Base-by-base conservation (phyloP, 2,329 filamentous ascomycete genomes). In the Aphanocladium album region DNA sequence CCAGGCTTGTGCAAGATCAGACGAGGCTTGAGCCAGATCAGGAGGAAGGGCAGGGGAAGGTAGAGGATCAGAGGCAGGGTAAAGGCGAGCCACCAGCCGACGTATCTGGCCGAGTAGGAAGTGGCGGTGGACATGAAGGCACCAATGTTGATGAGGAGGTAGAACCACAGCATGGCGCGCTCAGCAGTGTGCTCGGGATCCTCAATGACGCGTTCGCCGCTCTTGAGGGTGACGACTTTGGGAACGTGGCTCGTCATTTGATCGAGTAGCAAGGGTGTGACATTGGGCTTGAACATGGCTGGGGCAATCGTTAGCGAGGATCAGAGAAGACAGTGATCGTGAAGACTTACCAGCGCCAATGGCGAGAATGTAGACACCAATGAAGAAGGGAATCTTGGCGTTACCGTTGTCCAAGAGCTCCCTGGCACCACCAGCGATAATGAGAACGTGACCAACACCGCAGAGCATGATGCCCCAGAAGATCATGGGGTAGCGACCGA, bases 401-500 rank as follows among this genome's bases (percentile, higher is more conserved):
- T 75, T 73, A 43, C 77, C 79, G 41, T 73, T 74, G 21, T 72
- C 74, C 23, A 82, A 71, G 2, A 82, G 74, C 9, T 69, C 63
- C 62, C 75, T 77, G 25, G 78, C 71, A 41, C 79, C 86, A 1
- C 87, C 86, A 21, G 82, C 77, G 62, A 90, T 81, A 61, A 92
- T 79, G 57, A 92, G 82, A n/a, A 85, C 71, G 66, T 91, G 87
- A 8, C 88, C 88, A 33, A 89, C 50, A 70, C 89, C 83, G 59
- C 88, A 88, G 45, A 89, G 79, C 2, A 74, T 75, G n/a, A 89
- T 85, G 64, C 89, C 88, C 68, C 83, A 83, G 71, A 87, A 84
- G 67, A 92, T 91, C 45, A 89, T 88, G 67, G 80, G 80, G 76
- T 87, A 92, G 63, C 88, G 87, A 61, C 89, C 89, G 47, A 83